Base-by-base conservation (phyloP, 1,139 yeast genomes). In the Geotrichum macrosporum region DNA sequence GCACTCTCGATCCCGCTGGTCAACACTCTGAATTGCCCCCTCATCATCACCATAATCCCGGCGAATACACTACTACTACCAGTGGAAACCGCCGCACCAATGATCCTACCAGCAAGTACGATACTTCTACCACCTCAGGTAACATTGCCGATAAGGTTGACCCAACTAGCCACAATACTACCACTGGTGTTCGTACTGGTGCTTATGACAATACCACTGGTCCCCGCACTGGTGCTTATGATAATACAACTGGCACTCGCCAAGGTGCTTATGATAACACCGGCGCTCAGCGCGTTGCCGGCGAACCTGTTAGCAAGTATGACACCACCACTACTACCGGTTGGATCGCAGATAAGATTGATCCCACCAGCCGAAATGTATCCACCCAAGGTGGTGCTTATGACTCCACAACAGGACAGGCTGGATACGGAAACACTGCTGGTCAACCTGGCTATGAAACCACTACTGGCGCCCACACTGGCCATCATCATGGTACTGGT, bases 41-140 rank as follows among this genome's bases (percentile, higher is more conserved):
- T n/a, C n/a, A n/a, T n/a, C n/a, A n/a, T n/a, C n/a, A n/a, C n/a
- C n/a, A n/a, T n/a, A n/a, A n/a, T n/a, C n/a, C n/a, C n/a, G n/a
- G n/a, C n/a, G n/a, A n/a, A n/a, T n/a, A n/a, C n/a, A n/a, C n/a
- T n/a, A n/a, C n/a, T n/a, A n/a, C n/a, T n/a, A n/a, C n/a, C n/a
- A n/a, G n/a, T n/a, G n/a, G n/a, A n/a, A n/a, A n/a, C n/a, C n/a
- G n/a, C n/a, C n/a, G n/a, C n/a, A n/a, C n/a, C n/a, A 24, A 24
- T 24, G 27, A 24, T 24, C 27, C 27, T 27, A 30, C 48, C 19
- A 39, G 44, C 44, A 38, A 44, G 44, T 34, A 44, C 27, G 48
- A 44, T n/a, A 44, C 48, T 3, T 13, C 30, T 18, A 44, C 39
- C 12, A 32, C 27, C n/a, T 18, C 35, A 20, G 47, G 47, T 20